Percentiles rank a stretch among this genome's conserved stretches.
These are phyloP conservation scores for Fusarium coffeatum DNA, from an alignment of 2,329 filamentous ascomycete species.

Conservation along the genomic window DNA sequence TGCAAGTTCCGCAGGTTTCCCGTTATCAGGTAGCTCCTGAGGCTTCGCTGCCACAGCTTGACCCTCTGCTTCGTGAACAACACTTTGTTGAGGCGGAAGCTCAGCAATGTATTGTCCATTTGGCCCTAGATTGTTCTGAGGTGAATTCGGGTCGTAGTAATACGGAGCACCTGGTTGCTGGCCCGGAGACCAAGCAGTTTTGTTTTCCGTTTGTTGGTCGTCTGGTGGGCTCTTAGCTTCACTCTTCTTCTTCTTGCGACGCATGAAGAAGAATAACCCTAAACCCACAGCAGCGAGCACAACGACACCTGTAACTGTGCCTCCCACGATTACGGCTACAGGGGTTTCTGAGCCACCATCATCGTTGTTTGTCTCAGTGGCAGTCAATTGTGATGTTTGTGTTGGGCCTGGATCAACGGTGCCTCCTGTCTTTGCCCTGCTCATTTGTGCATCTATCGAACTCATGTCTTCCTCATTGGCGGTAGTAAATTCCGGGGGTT, in stretches of 20 bases:
- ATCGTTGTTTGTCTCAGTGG: conserved; percentile 1
- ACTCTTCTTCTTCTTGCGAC: conserved; percentile 13
- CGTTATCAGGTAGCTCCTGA: conserved; percentile 16
- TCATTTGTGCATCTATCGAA: conserved; percentile 6
- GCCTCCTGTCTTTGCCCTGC: neutral
- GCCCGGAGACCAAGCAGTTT: neutral
- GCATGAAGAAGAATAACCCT: conserved; percentile 6
- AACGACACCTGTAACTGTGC: conserved; percentile 14
- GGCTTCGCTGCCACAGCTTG: conserved; percentile 15
- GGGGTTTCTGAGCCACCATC: conserved; percentile 1
- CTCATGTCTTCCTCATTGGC: conserved; percentile 5
- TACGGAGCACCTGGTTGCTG: conserved; percentile 3
- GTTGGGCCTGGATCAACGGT: neutral
- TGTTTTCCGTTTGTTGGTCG: conserved; percentile 2
- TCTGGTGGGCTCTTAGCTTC: neutral
- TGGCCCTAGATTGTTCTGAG: neutral
- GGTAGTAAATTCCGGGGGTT: conserved; percentile 1
- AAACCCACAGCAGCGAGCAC: neutral
- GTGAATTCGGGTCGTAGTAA: conserved; percentile 8
- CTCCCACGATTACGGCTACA: conserved; percentile 24
- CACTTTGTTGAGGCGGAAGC: neutral
- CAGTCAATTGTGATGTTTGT: neutral
- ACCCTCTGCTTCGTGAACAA: conserved; percentile 20
- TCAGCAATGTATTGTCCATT: neutral
- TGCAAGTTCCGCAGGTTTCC: conserved; percentile 21